Conservation (phyloP, 2,329 filamentous ascomycete genomes). For the Colletotrichum paranaense region DNA sequence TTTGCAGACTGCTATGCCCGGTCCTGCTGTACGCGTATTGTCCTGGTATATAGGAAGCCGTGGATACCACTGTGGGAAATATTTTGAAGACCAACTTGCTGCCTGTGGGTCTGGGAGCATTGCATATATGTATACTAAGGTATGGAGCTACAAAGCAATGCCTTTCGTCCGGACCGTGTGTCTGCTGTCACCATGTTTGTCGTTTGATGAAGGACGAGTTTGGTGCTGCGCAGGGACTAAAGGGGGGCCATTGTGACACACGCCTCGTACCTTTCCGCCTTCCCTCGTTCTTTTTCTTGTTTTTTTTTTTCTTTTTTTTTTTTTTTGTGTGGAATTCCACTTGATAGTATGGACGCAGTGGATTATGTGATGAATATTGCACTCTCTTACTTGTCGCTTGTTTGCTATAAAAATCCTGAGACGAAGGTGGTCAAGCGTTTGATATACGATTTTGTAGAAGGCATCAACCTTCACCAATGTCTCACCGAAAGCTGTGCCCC, state of each 20-base stretch:
- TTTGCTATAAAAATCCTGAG: no score
- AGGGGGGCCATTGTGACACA: background rate
- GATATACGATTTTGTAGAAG: background rate
- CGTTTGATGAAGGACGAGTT: background rate
- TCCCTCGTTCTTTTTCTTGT: no score
- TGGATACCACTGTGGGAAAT: background rate
- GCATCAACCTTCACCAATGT: background rate
- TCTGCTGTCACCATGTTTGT: background rate
- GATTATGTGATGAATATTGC: no score
- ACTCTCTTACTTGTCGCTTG: no score
- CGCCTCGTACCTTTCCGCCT: no score
- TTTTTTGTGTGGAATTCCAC: no score
- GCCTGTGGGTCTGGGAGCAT: background rate
- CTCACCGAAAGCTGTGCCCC: background rate
- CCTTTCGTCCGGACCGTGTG: no score
- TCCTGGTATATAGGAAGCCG: background rate
- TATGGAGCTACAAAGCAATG: background rate
- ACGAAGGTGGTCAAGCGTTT: background rate
- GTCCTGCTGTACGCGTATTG: background rate
- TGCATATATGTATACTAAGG: background rate
- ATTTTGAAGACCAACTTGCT: background rate
- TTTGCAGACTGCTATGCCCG: background rate
- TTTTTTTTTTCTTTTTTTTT: no score
- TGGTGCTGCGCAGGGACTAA: background rate
- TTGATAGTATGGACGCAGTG: no score